Percentiles rank a stretch among this genome's conserved stretches.
Conservation (phyloP, 352 stramenopile species). For the Globisporangium polare region DNA sequence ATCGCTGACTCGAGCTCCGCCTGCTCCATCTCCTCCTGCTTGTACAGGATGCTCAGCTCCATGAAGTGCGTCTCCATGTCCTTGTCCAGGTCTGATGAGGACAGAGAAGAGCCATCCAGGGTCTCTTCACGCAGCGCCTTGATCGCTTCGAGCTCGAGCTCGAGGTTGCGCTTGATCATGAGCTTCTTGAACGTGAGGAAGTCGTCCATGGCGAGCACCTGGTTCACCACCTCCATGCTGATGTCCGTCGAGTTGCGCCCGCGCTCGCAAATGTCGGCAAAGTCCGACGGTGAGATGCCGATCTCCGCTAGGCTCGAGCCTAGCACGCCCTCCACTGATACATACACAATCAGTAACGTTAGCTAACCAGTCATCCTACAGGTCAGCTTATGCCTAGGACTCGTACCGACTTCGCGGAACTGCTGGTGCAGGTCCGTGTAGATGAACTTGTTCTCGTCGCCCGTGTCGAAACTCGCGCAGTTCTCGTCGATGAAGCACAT, state of each 20-base stretch:
- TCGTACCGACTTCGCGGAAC: slow-evolving; percentile 64
- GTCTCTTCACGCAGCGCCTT: slow-evolving; percentile 67
- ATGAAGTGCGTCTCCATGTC: slow-evolving; percentile 69
- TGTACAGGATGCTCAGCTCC: slow-evolving; percentile 84
- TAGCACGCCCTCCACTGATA: slow-evolving; percentile 67
- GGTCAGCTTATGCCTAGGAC: too few relatives aligned
- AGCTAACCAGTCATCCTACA: too few relatives aligned
- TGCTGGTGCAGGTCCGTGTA: slow-evolving; percentile 84
- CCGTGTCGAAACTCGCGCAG: slow-evolving; percentile 85
- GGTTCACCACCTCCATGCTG: slow-evolving; percentile 76
- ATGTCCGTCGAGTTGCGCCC: slow-evolving; percentile 55
- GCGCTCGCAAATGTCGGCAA: slow-evolving; percentile 78
- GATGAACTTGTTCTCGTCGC: slow-evolving; percentile 89
- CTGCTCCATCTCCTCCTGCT: slow-evolving; percentile 85
- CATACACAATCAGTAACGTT: neutral
- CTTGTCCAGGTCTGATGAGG: slow-evolving; percentile 21
- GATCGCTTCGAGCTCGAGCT: slow-evolving; percentile 88
- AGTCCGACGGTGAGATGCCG: slow-evolving; percentile 77
- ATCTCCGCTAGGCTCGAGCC: slow-evolving; percentile 82
- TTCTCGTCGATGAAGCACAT: slow-evolving; percentile 91
- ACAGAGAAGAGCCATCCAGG: slow-evolving; percentile 8
- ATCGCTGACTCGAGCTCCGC: slow-evolving; percentile 73
- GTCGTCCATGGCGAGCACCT: slow-evolving; percentile 88
- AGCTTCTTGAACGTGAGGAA: slow-evolving; percentile 92
- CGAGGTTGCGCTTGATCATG: slow-evolving; percentile 90